These are phyloP conservation scores for Penicillium digitatum DNA, from an alignment of 2,329 filamentous ascomycete genomes.

Conservation along the genomic window DNA sequence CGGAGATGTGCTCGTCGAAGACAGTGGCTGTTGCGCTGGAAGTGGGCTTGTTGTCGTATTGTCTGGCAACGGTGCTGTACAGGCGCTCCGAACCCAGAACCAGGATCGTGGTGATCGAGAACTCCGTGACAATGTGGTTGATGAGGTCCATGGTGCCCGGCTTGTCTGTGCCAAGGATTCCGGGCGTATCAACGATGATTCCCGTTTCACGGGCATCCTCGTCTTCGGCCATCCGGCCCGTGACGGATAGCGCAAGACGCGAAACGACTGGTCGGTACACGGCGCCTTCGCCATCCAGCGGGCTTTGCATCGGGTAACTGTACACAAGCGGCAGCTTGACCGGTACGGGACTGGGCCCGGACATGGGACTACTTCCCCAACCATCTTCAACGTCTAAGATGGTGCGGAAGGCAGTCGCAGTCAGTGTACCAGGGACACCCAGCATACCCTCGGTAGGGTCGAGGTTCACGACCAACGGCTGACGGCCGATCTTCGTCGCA, in stretches of 20 bases:
- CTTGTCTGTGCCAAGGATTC: conserved; percentile 62
- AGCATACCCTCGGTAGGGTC: conserved; percentile 78
- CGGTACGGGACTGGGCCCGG: conserved; percentile 79
- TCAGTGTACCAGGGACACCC: conserved; percentile 74
- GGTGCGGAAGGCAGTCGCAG: conserved; percentile 79
- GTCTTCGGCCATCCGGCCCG: conserved; percentile 73
- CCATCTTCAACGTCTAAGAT: conserved; percentile 84
- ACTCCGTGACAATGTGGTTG: conserved; percentile 70
- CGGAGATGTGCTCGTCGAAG: conserved; percentile 63
- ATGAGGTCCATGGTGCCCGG: conserved; percentile 68
- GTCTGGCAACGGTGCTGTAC: conserved; percentile 67
- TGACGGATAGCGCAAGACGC: conserved; percentile 72
- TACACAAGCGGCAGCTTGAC: conserved; percentile 91
- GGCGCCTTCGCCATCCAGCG: conserved; percentile 64
- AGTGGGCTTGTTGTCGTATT: conserved; percentile 56
- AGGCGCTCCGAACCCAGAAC: conserved; percentile 76
- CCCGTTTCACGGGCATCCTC: conserved; percentile 66
- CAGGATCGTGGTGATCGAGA: conserved; percentile 73
- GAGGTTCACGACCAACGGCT: conserved; percentile 78
- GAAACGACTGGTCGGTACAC: conserved; percentile 72
- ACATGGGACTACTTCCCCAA: conserved; percentile 87
- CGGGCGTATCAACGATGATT: conserved; percentile 80
- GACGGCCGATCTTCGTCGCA: conserved; percentile 67
- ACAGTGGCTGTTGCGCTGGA: conserved; percentile 43
- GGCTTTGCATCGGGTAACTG: conserved; percentile 71